phyloP scores from a whole-genome alignment of 495 filamentous ascomycete genomes.

The Penicillium arizonense region DNA sequence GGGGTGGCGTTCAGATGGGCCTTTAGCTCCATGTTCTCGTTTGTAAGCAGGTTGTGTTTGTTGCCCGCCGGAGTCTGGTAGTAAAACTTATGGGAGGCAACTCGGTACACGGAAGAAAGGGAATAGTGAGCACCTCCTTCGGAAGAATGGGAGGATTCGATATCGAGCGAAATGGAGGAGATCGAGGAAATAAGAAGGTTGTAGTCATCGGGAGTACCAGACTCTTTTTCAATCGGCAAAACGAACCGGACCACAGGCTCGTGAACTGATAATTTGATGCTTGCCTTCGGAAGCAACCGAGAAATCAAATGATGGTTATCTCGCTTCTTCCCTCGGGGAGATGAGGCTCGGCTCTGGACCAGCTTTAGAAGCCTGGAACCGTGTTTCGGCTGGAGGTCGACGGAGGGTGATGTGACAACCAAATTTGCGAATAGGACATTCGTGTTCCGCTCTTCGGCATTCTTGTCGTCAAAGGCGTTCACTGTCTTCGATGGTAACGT shows the following conservation, averaged over 20 bases:
- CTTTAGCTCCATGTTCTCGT: slow-evolving; percentile 82
- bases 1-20: slow-evolving; percentile 80
- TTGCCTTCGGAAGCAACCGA: slow-evolving; percentile 90
- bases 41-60: slow-evolving; percentile 81
- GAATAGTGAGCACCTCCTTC: slow-evolving; percentile 85
- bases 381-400: slow-evolving; percentile 94
- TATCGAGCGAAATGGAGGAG: slow-evolving; percentile 86
- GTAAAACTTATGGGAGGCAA: slow-evolving; percentile 88
- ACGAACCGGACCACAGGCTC: slow-evolving; percentile 91
- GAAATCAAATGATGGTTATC: slow-evolving; percentile 72
- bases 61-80: slow-evolving; percentile 84
- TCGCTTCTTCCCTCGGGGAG: slow-evolving; percentile 44
- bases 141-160: slow-evolving; percentile 90
- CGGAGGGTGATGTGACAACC: slow-evolving; percentile 90
- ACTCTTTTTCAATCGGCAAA: slow-evolving; percentile 70
- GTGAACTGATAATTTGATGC: slow-evolving; percentile 91
- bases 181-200: slow-evolving; percentile 93
- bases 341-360: slow-evolving; percentile 54
- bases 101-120: slow-evolving; percentile 73
- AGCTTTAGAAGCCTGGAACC: slow-evolving; percentile 82
- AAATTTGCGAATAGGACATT: slow-evolving; percentile 97
- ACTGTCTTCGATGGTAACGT: slow-evolving; percentile 95
- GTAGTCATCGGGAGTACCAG: slow-evolving; percentile 63
- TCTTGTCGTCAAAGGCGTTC: slow-evolving; percentile 68
- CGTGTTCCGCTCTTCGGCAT: slow-evolving; percentile 83